A percentile compares a stretch with the other conserved stretches of the same genome.
Evolutionary conservation across 768 basidiomycete genomes (phyloP).

Genomic region (Polyporus arcularius): DNA sequence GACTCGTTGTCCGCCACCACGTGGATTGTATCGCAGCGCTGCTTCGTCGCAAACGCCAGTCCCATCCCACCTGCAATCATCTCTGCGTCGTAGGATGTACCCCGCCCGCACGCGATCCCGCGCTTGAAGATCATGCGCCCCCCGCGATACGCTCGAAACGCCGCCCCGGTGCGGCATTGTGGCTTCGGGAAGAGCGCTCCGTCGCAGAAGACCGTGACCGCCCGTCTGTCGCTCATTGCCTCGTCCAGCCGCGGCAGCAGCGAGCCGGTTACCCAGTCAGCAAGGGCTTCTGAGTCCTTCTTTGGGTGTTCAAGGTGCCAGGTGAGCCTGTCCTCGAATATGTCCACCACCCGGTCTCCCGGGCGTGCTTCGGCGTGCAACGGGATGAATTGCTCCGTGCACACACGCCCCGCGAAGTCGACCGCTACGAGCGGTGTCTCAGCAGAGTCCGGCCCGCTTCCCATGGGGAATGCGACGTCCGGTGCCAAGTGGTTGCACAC

Average conservation of each 20-base stretch:
- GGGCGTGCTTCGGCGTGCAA: background rate
- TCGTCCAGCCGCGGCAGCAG: background rate
- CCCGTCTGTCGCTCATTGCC: background rate
- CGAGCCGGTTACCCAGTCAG: background rate
- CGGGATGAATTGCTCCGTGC: background rate
- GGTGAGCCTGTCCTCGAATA: background rate
- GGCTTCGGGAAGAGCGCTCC: no score
- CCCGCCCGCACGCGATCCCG: no score
- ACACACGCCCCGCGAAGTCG: conserved; percentile 1
- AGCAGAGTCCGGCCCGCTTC: no score
- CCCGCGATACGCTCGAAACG: background rate
- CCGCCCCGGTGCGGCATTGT: no score
- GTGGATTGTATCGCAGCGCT: background rate
- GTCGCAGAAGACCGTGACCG: background rate
- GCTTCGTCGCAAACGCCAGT: background rate
- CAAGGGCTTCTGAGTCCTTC: background rate
- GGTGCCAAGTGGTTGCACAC: no score
- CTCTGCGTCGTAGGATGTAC: no score
- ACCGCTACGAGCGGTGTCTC: conserved; percentile 2
- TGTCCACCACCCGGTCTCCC: no score
- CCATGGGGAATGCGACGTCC: no score
- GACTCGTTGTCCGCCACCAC: no score
- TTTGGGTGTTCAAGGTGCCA: background rate
- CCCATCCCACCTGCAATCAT: background rate
- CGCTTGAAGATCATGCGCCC: background rate